A percentile compares a stretch with the other conserved stretches of the same genome.
Evolutionary conservation across 1,284 basidiomycete species (phyloP).

Genomic region (Malassezia nana): DNA sequence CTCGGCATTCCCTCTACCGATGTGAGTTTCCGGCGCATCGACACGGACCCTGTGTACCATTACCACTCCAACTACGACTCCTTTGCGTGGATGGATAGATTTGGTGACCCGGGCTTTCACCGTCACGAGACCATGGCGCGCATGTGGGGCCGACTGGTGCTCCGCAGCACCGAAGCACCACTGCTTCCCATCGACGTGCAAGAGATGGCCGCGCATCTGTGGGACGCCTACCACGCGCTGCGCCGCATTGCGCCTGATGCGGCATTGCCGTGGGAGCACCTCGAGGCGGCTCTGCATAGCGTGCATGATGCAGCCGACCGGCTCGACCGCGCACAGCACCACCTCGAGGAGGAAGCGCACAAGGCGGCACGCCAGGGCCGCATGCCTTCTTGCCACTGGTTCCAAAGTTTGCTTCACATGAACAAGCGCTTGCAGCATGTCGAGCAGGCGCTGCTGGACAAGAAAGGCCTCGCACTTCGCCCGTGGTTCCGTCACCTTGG

Average conservation of each 20-base stretch:
- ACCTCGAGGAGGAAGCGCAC: background rate
- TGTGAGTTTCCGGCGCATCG: conserved; percentile 40
- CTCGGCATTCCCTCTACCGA: conserved; percentile 50
- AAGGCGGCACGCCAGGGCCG: too few relatives aligned
- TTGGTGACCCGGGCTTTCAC: conserved; percentile 65
- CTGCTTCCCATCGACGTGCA: conserved; percentile 65
- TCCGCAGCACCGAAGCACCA: conserved; percentile 59
- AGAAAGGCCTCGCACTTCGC: conserved; percentile 58
- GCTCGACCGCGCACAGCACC: background rate
- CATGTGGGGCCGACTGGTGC: conserved; percentile 49
- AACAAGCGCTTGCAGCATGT: conserved; percentile 67
- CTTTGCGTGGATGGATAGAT: conserved; percentile 63
- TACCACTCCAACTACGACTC: conserved; percentile 66
- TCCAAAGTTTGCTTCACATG: conserved; percentile 44
- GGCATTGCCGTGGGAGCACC: background rate
- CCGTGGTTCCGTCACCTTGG: conserved; percentile 78
- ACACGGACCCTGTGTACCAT: conserved; percentile 47
- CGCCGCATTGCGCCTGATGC: background rate
- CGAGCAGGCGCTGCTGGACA: conserved; percentile 71
- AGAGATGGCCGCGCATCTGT: conserved; percentile 28
- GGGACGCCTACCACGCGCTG: conserved; percentile 25
- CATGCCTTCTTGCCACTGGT: too few relatives aligned
- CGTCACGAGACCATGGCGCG: conserved; percentile 63
- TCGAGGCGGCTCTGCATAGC: background rate
- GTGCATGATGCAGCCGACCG: background rate